Evolutionary conservation across 495 filamentous ascomycete species (phyloP).

Genomic region (Cercophora sp.): DNA sequence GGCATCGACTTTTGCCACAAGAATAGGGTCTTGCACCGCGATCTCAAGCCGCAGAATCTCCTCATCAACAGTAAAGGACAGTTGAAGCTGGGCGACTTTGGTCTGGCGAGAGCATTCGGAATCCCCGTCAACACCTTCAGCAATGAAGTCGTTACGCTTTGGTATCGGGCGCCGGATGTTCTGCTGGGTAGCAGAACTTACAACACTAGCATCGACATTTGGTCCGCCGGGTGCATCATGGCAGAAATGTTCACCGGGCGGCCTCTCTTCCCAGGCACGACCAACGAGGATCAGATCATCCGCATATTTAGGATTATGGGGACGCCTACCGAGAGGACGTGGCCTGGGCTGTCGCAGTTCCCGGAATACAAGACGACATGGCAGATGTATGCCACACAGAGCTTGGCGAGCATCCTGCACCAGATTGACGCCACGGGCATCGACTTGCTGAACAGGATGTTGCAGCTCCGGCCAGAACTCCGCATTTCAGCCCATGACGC

Average conservation of each 20-base stretch:
- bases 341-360: constrained; percentile 85
- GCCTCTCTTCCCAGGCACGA: constrained; percentile 89
- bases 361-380: constrained; percentile 93
- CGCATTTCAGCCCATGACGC: constrained; percentile 81
- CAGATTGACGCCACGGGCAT: constrained; percentile 84
- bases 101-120: constrained; percentile 86
- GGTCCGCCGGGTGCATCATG: constrained; percentile 98
- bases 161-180: constrained; percentile 94
- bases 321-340: constrained; percentile 85
- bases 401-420: constrained; percentile 76
- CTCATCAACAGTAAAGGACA: constrained; percentile 89
- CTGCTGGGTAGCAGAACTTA: constrained; percentile 87
- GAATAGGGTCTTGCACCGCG: constrained; percentile 92
- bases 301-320: constrained; percentile 98
- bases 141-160: constrained; percentile 94
- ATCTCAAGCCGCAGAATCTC: constrained; percentile 92
- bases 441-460: constrained; percentile 82
- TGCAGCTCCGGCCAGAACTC: constrained; percentile 90
- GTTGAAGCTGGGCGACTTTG: constrained; percentile 93
- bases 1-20: constrained; percentile 97
- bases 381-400: constrained; percentile 93
- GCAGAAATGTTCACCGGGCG: constrained; percentile 95
- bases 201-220: constrained; percentile 97
- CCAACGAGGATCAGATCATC: constrained; percentile 91
- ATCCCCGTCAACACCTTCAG: constrained; percentile 98